phyloP scores from a whole-genome alignment of 108 stramenopile genomes.

The Nannochloropsis oceanica region DNA sequence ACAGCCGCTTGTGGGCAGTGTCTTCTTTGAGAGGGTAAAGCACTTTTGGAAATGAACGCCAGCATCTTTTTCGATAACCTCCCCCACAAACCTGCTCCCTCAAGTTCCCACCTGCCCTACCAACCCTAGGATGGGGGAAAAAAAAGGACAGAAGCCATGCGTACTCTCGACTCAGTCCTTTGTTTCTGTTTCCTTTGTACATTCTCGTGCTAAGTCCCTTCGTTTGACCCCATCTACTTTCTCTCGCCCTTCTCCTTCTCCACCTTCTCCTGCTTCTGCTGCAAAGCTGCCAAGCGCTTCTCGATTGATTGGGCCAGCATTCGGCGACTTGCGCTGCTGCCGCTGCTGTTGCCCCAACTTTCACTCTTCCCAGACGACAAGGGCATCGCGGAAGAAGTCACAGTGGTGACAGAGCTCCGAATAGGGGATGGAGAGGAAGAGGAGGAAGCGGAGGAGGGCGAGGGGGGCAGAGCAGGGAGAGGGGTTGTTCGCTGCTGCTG shows the following conservation, averaged over 20 bases:
- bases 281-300: background rate
- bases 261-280: background rate
- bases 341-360: background rate
- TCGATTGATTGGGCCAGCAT: background rate
- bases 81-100: too few relatives aligned
- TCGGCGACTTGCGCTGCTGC: background rate
- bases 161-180: too few relatives aligned
- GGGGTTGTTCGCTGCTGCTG: background rate
- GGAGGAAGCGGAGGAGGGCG: background rate
- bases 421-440: background rate
- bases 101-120: too few relatives aligned
- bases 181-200: too few relatives aligned
- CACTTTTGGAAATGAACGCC: too few relatives aligned
- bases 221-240: too few relatives aligned
- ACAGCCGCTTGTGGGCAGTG: too few relatives aligned
- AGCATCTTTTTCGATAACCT: too few relatives aligned
- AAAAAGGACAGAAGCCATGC: too few relatives aligned
- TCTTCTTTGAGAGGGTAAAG: too few relatives aligned
- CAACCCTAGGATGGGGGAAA: too few relatives aligned
- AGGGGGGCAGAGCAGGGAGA: background rate
- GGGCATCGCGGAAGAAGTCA: background rate
- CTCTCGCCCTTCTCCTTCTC: background rate
- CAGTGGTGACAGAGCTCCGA: background rate
- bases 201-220: too few relatives aligned
- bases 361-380: background rate